Evolutionary conservation across 306 rosid species (phyloP).

Genomic region (Prunus mume): DNA sequence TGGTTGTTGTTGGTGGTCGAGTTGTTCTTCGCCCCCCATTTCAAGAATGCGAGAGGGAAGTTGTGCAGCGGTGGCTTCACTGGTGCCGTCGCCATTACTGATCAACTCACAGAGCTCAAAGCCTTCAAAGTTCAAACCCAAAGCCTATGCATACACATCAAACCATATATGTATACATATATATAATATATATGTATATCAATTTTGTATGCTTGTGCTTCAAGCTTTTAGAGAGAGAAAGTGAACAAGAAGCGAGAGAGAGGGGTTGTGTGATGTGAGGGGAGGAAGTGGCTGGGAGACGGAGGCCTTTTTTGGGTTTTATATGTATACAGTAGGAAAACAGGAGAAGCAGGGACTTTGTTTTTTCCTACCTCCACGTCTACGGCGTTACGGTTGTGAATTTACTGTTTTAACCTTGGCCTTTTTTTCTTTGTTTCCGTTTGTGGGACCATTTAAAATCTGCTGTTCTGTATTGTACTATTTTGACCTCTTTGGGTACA

Average conservation of each 20-base stretch:
- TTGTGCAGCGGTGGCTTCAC: constrained; percentile 91
- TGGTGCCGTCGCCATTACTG: constrained; percentile 79
- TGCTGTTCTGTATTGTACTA: not conserved
- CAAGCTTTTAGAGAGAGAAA: constrained; percentile 3
- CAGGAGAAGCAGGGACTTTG: not conserved
- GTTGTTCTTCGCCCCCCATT: constrained; percentile 82
- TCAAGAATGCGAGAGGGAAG: constrained; percentile 67
- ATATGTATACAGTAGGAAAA: not conserved
- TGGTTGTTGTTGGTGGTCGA: constrained; percentile 36
- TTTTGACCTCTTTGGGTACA: not conserved
- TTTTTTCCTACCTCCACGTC: not conserved
- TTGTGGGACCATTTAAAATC: not conserved
- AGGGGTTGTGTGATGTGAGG: not conserved
- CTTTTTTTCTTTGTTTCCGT: not conserved
- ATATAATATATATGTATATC: not conserved
- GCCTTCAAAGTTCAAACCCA: not conserved
- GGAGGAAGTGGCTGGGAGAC: no score
- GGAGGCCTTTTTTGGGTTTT: not conserved
- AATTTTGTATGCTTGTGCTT: not conserved
- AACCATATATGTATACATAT: not conserved
- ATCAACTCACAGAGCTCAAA: not conserved
- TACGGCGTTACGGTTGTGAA: not conserved
- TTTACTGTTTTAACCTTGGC: not conserved
- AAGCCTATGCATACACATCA: not conserved
- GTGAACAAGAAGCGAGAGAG: not conserved